These are phyloP conservation scores for Kodamaea alishanica DNA, from an alignment of 1,139 yeast genomes.

Conservation along the genomic window DNA sequence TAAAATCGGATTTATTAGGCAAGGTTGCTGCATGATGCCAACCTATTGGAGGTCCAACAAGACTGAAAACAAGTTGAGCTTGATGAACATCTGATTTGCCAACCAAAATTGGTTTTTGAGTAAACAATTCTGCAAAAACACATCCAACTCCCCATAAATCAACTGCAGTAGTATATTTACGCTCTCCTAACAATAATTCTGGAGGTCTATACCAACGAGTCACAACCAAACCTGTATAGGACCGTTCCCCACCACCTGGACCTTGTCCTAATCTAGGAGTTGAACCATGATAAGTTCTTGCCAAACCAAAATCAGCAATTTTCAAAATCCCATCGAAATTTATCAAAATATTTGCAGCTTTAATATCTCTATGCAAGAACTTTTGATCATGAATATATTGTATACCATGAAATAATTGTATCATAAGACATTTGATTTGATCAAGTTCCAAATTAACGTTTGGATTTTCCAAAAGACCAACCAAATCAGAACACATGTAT, in stretches of 20 bases:
- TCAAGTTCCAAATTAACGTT: slow-evolving; percentile 55
- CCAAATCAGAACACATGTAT: slow-evolving; percentile 89
- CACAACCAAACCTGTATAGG: slow-evolving; percentile 87
- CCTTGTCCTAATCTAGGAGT: slow-evolving; percentile 54
- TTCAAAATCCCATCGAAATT: slow-evolving; percentile 75
- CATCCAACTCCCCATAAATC: slow-evolving; percentile 98
- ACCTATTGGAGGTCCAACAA: slow-evolving; percentile 75
- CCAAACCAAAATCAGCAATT: slow-evolving; percentile 87
- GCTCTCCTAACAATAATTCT: slow-evolving; percentile 80
- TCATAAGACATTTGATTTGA: slow-evolving; percentile 81
- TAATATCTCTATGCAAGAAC: slow-evolving; percentile 84
- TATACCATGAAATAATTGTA: slow-evolving; percentile 74
- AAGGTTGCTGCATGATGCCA: slow-evolving; percentile 66
- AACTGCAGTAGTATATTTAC: slow-evolving; percentile 85
- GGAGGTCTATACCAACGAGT: slow-evolving; percentile 99
- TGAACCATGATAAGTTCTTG: slow-evolving; percentile 72
- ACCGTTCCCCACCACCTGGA: slow-evolving; percentile 73
- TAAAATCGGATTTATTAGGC: slow-evolving; percentile 53
- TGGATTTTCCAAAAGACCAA: slow-evolving; percentile 88
- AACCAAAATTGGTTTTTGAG: slow-evolving; percentile 74
- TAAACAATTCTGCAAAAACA: slow-evolving; percentile 88
- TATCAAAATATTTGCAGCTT: slow-evolving; percentile 86
- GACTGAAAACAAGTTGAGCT: slow-evolving; percentile 71
- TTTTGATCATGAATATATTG: slow-evolving; percentile 73
- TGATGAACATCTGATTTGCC: slow-evolving; percentile 92